Base-by-base conservation (phyloP, 441 rosid genomes). In the Bruguiera hainesii region DNA sequence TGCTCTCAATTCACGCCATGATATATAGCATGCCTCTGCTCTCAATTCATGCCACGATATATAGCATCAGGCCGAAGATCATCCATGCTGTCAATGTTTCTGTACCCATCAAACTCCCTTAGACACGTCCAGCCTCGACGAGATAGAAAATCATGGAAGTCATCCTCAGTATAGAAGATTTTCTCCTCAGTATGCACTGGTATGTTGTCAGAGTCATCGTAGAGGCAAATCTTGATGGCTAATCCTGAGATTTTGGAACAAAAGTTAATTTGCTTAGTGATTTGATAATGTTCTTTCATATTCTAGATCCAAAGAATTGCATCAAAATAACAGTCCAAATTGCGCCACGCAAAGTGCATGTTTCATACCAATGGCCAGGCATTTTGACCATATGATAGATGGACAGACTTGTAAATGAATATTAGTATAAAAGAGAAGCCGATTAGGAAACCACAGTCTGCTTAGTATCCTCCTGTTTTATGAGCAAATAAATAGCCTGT, bases 111-210 rank as follows among this genome's bases (percentile, higher is more conserved):
- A 59, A 83, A 77, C 80, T 89, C 97, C 74, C 96, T 90, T 50
- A 92, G 79, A 69, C 88, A 80, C 51, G 82, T 81, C 87, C 93
- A 95, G n/a, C 96, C 98, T 7, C 87, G 75, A n/a, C 89, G 82
- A n/a, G 57, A 73, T 18, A 90, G 85, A 79, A 87, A 95, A 2
- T 89, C 92, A 3, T 87, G 91, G 77, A 85, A 95, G 76, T 90
- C 97, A 55, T 85, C 98, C 80, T 95, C 98, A 0, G 84, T 89
- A 76, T 95, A 95, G 79, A 95, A 89, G 5, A 80, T 75, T 60
- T 88, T 95, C 73, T 95, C 99, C 78, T 92, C 96, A 0, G 93
- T 77, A 70, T 92, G 96, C 37, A 92, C 90, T 18, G 90, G 88
- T 28, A 91, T 73, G 74, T 86, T 94, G 68, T 90, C 89, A 3